A percentile compares a stretch with the other conserved stretches of the same genome.
Evolutionary conservation across 108 stramenopile genomes (phyloP).

Genomic region (Schizochytrium sp.): DNA sequence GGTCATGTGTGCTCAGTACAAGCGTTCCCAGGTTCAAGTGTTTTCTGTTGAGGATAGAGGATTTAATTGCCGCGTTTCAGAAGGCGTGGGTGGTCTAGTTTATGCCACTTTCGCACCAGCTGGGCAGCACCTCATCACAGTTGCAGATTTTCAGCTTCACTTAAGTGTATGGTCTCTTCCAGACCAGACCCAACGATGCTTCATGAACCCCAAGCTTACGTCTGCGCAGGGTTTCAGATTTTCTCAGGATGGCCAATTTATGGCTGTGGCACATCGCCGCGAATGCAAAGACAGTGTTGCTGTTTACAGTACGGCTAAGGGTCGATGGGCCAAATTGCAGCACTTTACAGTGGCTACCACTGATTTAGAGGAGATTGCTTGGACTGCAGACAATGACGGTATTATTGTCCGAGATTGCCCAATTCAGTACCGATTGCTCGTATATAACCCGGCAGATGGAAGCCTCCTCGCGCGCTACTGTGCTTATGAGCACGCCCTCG

Average conservation of each 20-base stretch:
- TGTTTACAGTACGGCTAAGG: conserved; percentile 36
- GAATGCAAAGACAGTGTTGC: conserved; percentile 55
- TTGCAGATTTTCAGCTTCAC: conserved; percentile 59
- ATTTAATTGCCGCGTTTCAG: conserved; percentile 51
- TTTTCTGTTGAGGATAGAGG: conserved; percentile 6
- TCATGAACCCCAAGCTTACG: conserved; percentile 26
- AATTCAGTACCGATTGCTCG: conserved; percentile 46
- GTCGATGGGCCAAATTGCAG: conserved; percentile 41
- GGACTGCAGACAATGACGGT: conserved; percentile 19
- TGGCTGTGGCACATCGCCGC: conserved; percentile 33
- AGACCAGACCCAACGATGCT: conserved; percentile 1
- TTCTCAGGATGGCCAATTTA: not conserved
- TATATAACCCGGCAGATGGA: conserved; percentile 36
- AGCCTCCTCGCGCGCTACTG: conserved; percentile 45
- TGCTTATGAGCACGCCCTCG: conserved; percentile 32
- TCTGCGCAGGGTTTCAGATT: conserved; percentile 6
- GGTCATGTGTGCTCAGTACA: not conserved
- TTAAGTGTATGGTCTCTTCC: conserved; percentile 10
- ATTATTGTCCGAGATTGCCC: conserved; percentile 23
- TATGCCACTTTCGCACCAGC: not conserved
- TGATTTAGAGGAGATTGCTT: conserved; percentile 9
- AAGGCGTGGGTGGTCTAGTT: conserved; percentile 35
- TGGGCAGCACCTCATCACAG: conserved; percentile 4
- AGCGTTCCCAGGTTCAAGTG: conserved; percentile 25
- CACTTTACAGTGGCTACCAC: conserved; percentile 43